Conservation (phyloP, 2,329 filamentous ascomycete species). For the Massarina eburnea region DNA sequence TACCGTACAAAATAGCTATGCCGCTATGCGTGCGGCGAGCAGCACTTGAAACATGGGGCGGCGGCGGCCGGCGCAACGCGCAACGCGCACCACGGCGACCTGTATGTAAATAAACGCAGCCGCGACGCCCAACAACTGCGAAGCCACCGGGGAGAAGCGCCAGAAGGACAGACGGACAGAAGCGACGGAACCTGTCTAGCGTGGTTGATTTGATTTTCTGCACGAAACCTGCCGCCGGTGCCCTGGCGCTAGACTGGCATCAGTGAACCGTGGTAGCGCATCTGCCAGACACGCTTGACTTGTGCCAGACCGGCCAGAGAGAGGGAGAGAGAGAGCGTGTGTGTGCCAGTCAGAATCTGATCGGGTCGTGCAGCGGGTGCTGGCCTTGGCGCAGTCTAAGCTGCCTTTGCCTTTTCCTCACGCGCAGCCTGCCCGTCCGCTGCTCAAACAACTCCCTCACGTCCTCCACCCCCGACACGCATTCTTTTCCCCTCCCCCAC, state of each 20-base stretch:
- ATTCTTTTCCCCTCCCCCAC: constrained; percentile 15
- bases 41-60: no score
- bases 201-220: neutral
- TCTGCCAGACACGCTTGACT: constrained; percentile 6
- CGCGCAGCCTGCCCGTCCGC: constrained; percentile 2
- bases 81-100: no score
- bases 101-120: no score
- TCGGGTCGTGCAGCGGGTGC: neutral
- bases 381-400: neutral
- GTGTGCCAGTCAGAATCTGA: neutral
- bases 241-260: constrained; percentile 1
- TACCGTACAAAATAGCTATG: no score
- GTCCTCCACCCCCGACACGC: constrained; percentile 21
- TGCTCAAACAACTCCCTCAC: constrained; percentile 12
- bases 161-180: no score
- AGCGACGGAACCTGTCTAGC: no score
- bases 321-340: no score
- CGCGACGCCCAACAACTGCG: no score
- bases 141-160: no score
- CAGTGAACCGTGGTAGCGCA: constrained; percentile 2
- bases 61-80: no score
- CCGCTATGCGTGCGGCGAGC: no score
- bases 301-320: neutral
- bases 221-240: neutral
- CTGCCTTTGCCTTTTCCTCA: neutral